These are phyloP conservation scores for Boletus sp. DNA, from an alignment of 768 basidiomycete genomes.

Conservation along the genomic window DNA sequence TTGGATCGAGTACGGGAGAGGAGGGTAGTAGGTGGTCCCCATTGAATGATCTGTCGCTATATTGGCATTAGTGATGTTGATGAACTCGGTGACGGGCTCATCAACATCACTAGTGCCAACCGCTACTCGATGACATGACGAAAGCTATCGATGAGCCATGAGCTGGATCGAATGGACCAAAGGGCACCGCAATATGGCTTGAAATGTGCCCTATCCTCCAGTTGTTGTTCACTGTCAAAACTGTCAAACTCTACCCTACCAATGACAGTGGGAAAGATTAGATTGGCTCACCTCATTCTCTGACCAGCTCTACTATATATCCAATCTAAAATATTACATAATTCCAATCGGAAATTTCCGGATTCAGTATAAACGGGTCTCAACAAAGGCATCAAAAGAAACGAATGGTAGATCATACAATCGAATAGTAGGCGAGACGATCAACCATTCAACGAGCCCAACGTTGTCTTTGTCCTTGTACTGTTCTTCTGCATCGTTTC, in stretches of 20 bases:
- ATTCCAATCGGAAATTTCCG: no score
- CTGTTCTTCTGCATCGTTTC: background rate
- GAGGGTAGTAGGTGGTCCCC: slow-evolving; percentile 13
- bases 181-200: background rate
- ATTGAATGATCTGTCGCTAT: background rate
- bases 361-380: no score
- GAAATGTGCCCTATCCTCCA: background rate
- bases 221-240: slow-evolving; percentile 9
- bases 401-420: no score
- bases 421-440: background rate
- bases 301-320: no score
- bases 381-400: no score
- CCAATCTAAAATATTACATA: no score
- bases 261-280: no score
- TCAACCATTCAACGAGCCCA: background rate
- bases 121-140: background rate
- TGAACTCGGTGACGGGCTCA: background rate
- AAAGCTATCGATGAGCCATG: background rate
- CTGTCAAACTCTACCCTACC: no score
- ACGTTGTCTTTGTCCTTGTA: no score
- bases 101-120: no score
- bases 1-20: background rate
- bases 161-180: slow-evolving; percentile 3
- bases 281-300: no score
- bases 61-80: slow-evolving; percentile 1